A percentile compares a stretch with the other conserved stretches of the same genome.
Evolutionary conservation across 2,329 filamentous ascomycete genomes (phyloP).

Genomic region (Lasiodiplodia citricola): DNA sequence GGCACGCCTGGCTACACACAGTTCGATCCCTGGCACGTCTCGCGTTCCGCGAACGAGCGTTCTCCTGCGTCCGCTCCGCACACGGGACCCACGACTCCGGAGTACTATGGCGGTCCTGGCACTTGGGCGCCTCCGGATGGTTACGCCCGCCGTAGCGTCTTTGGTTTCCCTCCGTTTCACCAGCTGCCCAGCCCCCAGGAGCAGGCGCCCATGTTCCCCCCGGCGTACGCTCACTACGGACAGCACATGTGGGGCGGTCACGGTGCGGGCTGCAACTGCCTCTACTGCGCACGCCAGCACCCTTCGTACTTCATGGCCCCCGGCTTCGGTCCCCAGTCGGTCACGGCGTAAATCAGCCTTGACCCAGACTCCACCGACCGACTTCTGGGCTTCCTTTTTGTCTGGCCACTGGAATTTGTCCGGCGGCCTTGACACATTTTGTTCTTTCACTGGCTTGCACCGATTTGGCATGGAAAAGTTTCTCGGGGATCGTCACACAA

Average conservation of each 20-base stretch:
- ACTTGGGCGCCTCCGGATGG: slow-evolving; percentile 54
- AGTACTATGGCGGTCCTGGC: slow-evolving; percentile 55
- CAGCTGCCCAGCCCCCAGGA: slow-evolving; percentile 45
- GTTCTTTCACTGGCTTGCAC: slow-evolving; percentile 21
- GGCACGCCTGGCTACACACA: slow-evolving; percentile 42
- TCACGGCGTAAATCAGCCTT: slow-evolving; percentile 36
- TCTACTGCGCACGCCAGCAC: slow-evolving; percentile 45
- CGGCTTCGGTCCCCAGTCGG: slow-evolving; percentile 46
- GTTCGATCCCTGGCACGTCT: slow-evolving; percentile 48
- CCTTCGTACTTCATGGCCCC: slow-evolving; percentile 46
- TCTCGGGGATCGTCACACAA: slow-evolving; percentile 23
- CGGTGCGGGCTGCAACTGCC: slow-evolving; percentile 43
- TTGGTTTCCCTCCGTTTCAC: slow-evolving; percentile 42
- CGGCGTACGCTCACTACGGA: slow-evolving; percentile 43
- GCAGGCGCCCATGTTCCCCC: slow-evolving; percentile 42
- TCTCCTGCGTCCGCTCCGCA: slow-evolving; percentile 61
- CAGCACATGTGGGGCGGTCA: slow-evolving; percentile 45
- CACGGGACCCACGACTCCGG: slow-evolving; percentile 60
- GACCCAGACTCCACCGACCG: not conserved
- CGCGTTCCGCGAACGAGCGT: slow-evolving; percentile 47
- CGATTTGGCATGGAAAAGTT: slow-evolving; percentile 26
- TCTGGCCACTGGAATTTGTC: slow-evolving; percentile 9
- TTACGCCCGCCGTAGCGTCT: slow-evolving; percentile 49
- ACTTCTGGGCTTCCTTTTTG: slow-evolving; percentile 5
- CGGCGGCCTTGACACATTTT: not conserved